Conservation (phyloP, 176 grass and related monocot species). For the Bromus sterilis region DNA sequence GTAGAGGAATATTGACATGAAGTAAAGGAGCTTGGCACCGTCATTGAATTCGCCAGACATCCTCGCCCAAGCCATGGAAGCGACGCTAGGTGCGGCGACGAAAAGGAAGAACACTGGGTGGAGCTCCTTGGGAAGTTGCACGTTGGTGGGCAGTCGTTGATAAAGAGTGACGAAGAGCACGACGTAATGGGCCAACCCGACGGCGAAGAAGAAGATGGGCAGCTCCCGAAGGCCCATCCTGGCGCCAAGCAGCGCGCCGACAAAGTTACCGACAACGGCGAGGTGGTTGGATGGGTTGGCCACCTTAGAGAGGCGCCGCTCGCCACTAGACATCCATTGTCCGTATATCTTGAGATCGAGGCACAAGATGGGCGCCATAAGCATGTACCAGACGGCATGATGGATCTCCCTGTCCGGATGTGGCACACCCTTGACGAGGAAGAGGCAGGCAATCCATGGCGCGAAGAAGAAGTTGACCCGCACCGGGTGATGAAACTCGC, state of each 20-base stretch:
- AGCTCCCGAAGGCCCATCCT: slow-evolving; percentile 42
- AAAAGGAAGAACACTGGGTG: slow-evolving; percentile 88
- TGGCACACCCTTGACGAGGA: slow-evolving; percentile 44
- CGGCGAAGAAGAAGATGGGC: slow-evolving; percentile 47
- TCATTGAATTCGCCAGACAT: slow-evolving; percentile 44
- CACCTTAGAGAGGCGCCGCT: slow-evolving; percentile 56
- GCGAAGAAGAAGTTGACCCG: slow-evolving; percentile 84
- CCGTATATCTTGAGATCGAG: slow-evolving; percentile 80
- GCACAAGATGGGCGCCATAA: slow-evolving; percentile 48
- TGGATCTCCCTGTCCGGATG: not conserved
- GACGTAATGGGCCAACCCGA: slow-evolving; percentile 57
- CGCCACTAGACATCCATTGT: slow-evolving; percentile 69
- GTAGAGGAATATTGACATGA: slow-evolving; percentile 66
- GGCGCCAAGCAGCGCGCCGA: slow-evolving; percentile 37
- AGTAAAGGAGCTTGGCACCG: slow-evolving; percentile 55
- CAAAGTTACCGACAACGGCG: slow-evolving; percentile 61
- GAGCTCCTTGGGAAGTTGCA: slow-evolving; percentile 48
- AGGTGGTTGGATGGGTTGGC: slow-evolving; percentile 71
- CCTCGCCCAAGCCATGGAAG: slow-evolving; percentile 46
- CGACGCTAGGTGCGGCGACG: slow-evolving; percentile 47
- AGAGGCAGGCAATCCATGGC: slow-evolving; percentile 63
- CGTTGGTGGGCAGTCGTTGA: slow-evolving; percentile 51
- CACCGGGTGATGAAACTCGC: slow-evolving; percentile 69
- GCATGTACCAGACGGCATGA: slow-evolving; percentile 30
- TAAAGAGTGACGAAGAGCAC: slow-evolving; percentile 80